A percentile compares a stretch with the other conserved stretches of the same genome.
These are phyloP conservation scores for Arthroderma sp. DNA, from an alignment of 2,329 filamentous ascomycete species.

Conservation along the genomic window DNA sequence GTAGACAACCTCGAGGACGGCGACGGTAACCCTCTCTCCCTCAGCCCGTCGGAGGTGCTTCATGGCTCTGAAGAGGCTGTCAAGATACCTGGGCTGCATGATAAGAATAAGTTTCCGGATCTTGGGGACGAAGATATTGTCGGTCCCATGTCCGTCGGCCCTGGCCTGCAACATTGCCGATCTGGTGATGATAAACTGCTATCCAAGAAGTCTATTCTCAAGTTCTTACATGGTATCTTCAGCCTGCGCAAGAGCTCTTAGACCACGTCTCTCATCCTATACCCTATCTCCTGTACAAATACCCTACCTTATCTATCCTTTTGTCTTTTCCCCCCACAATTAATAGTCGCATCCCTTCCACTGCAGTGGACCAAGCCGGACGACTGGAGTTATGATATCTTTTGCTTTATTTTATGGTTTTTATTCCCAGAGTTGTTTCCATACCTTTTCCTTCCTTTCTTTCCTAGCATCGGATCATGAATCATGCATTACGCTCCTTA, in stretches of 20 bases:
- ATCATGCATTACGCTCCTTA: conserved; percentile 10
- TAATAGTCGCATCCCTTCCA: conserved; percentile 1
- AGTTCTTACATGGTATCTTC: conserved; percentile 34
- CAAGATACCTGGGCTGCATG: conserved; percentile 32
- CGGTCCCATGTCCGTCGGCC: conserved; percentile 63
- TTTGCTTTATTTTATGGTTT: background rate
- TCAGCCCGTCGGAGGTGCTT: conserved; percentile 29
- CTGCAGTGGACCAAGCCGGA: background rate
- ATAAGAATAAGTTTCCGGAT: conserved; percentile 70
- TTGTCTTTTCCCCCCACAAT: background rate
- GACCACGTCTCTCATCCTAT: background rate
- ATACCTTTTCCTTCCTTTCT: conserved; percentile 5
- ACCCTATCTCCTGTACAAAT: background rate
- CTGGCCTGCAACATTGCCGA: conserved; percentile 30
- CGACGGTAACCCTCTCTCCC: conserved; percentile 27
- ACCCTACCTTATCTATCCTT: background rate
- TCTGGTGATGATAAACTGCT: conserved; percentile 26
- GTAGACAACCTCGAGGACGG: conserved; percentile 38
- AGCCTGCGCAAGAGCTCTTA: background rate
- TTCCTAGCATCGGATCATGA: background rate
- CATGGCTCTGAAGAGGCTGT: conserved; percentile 38
- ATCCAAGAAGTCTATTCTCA: conserved; percentile 35
- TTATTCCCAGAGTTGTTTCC: background rate
- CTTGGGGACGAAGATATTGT: conserved; percentile 87
- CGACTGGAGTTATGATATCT: conserved; percentile 7